These are phyloP conservation scores for Apiospora rasikravindrae DNA, from an alignment of 2,329 filamentous ascomycete species.

Conservation along the genomic window DNA sequence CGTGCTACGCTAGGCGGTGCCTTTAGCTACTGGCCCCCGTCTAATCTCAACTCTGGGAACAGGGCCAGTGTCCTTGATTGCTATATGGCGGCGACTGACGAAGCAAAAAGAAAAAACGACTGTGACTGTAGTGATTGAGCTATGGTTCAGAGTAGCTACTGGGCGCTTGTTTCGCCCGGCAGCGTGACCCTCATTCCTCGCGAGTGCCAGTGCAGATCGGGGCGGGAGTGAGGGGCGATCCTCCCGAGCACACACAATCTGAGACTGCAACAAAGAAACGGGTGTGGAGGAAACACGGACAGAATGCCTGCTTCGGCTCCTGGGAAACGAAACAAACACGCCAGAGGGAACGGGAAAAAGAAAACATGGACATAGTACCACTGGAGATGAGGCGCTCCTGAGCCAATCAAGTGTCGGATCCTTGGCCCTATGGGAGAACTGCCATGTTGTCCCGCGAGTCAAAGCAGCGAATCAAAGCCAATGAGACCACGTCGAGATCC, in stretches of 20 bases:
- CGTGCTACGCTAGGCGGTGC: slow-evolving; percentile 5
- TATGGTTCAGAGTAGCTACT: too few species aligned
- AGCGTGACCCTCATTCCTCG: not conserved
- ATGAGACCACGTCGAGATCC: not conserved
- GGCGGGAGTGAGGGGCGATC: slow-evolving; percentile 3
- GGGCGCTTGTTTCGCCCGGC: not conserved
- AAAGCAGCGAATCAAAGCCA: not conserved
- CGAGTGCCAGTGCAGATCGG: not conserved
- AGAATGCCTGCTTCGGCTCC: slow-evolving; percentile 2
- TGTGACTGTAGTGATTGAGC: not conserved
- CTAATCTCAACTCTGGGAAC: not conserved
- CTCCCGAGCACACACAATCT: not conserved
- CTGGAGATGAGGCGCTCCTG: not conserved
- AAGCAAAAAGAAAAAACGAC: not conserved
- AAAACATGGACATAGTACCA: not conserved
- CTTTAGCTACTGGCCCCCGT: not conserved
- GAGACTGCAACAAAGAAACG: not conserved
- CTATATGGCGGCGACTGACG: not conserved
- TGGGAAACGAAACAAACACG: slow-evolving; percentile 15
- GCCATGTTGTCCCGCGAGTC: not conserved
- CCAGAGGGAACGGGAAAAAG: not conserved
- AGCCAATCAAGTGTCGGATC: not conserved
- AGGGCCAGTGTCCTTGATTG: not conserved
- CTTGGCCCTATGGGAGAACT: not conserved
- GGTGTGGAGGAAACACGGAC: slow-evolving; percentile 12